Conservation (phyloP, 1,284 basidiomycete species). For the Coriolopsis trogii region DNA sequence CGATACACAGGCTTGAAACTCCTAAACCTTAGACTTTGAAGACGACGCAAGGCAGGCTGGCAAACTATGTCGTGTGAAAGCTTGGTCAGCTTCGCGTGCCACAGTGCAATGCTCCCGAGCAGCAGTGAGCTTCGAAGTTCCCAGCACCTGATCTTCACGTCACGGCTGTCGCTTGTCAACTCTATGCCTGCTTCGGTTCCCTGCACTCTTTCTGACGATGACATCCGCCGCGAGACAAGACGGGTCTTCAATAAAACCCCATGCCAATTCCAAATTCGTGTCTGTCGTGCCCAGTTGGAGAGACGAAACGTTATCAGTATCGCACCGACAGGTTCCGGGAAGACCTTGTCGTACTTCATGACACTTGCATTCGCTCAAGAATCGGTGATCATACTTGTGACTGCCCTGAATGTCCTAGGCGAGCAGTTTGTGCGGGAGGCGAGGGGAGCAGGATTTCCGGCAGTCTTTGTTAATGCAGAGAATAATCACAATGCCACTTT, state of each 20-base stretch:
- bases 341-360: background rate
- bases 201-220: background rate
- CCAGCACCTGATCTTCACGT: background rate
- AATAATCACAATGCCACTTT: conserved; percentile 15
- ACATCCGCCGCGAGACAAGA: background rate
- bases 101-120: background rate
- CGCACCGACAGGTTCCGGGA: background rate
- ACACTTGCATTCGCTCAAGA: background rate
- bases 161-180: background rate
- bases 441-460: background rate
- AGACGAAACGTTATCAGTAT: background rate
- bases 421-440: background rate
- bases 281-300: background rate
- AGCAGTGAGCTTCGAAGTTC: background rate
- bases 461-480: conserved; percentile 7
- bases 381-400: background rate
- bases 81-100: background rate
- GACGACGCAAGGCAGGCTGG: background rate
- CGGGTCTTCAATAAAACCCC: background rate
- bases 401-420: background rate
- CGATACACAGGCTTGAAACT: background rate
- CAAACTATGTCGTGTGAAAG: background rate
- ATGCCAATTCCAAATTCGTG: background rate
- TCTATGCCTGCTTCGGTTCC: background rate
- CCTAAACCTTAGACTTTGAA: background rate